Conservation (phyloP, 228 moss, liverwort and hornwort species). For the Sphagnum magellanicum region DNA sequence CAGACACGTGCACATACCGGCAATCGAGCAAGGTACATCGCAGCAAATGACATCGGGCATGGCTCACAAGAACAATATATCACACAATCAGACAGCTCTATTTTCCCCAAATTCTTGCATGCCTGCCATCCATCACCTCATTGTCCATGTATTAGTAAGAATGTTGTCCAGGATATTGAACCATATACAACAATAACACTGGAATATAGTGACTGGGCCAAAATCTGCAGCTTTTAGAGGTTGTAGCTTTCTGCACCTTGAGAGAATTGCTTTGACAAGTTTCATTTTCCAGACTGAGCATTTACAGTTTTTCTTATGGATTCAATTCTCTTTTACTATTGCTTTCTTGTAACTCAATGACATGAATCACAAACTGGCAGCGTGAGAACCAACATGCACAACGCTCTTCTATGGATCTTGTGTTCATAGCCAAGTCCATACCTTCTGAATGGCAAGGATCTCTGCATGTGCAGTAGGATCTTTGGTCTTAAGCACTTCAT, state of each 20-base stretch:
- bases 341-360: too few relatives aligned
- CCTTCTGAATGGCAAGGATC: slow-evolving; percentile 61
- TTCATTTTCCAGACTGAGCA: not conserved
- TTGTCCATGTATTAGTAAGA: not conserved
- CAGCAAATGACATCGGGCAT: slow-evolving; percentile 68
- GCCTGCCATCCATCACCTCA: slow-evolving; percentile 21
- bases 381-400: too few relatives aligned
- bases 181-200: not conserved
- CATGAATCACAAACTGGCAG: too few relatives aligned
- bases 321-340: too few relatives aligned
- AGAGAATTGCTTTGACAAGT: too few relatives aligned
- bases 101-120: slow-evolving; percentile 53
- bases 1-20: slow-evolving; percentile 27
- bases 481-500: slow-evolving; percentile 57
- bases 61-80: slow-evolving; percentile 64
- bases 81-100: slow-evolving; percentile 57
- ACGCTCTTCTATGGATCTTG: too few relatives aligned
- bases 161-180: slow-evolving; percentile 3
- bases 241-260: too few relatives aligned
- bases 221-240: too few relatives aligned
- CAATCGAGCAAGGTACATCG: slow-evolving; percentile 68
- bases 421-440: not conserved
- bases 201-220: too few relatives aligned
- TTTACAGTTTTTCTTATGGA: too few relatives aligned
- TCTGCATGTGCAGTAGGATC: slow-evolving; percentile 69